Conservation (phyloP, 352 stramenopile genomes). For the Globisporangium heterothallicum region DNA sequence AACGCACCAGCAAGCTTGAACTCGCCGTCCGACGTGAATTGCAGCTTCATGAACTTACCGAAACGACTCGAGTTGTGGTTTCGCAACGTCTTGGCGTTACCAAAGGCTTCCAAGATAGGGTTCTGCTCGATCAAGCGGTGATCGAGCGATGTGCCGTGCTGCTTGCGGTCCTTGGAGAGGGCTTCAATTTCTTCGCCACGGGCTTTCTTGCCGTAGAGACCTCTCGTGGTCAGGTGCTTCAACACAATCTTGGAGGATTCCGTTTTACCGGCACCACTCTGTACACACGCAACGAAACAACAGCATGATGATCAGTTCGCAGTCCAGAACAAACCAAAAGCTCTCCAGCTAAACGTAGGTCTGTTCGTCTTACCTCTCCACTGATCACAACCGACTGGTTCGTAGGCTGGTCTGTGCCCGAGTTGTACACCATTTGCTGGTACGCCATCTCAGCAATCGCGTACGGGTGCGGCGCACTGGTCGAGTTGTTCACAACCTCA, state of each 20-base stretch:
- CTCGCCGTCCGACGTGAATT: constrained; percentile 86
- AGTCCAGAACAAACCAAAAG: neutral
- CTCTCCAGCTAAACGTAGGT: too few relatives aligned
- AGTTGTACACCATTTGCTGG: constrained; percentile 90
- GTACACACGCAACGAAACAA: neutral
- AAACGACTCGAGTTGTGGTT: constrained; percentile 95
- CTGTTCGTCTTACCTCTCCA: constrained; percentile 43
- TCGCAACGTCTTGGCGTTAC: constrained; percentile 92
- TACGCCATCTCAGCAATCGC: constrained; percentile 88
- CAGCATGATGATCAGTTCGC: neutral
- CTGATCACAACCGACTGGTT: constrained; percentile 87
- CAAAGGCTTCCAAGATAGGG: constrained; percentile 93
- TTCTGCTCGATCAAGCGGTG: constrained; percentile 88
- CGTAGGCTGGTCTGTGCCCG: constrained; percentile 74
- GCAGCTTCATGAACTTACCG: constrained; percentile 95
- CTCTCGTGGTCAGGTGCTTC: constrained; percentile 81
- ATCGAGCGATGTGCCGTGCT: constrained; percentile 64
- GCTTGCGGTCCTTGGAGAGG: constrained; percentile 39
- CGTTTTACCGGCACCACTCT: constrained; percentile 85
- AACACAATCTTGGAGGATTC: constrained; percentile 90
- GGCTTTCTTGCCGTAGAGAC: constrained; percentile 82
- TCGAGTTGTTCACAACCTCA: constrained; percentile 68
- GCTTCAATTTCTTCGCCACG: constrained; percentile 68
- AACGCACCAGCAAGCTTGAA: constrained; percentile 85
- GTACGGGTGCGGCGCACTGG: constrained; percentile 78